A percentile compares a stretch with the other conserved stretches of the same genome.
Evolutionary conservation across 129 eudicot genomes (phyloP).

Genomic region (Helichrysum umbraculigerum): DNA sequence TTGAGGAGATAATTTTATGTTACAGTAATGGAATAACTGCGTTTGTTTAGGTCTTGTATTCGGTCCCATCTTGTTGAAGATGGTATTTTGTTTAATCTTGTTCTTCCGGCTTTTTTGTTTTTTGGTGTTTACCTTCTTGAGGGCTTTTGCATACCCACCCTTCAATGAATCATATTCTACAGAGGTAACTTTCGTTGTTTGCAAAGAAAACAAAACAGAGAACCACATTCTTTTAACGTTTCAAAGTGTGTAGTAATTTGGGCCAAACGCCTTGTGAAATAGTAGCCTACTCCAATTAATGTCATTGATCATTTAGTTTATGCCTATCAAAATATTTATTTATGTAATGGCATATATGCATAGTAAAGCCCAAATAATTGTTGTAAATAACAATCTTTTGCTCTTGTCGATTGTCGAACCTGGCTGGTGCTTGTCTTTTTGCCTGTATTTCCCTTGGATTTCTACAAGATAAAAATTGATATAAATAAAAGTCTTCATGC

Average conservation of each 20-base stretch:
- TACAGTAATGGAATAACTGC: constrained; percentile 16
- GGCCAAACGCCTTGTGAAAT: neutral
- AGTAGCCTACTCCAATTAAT: neutral
- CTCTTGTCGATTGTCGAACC: neutral
- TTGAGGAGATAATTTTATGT: constrained; percentile 3
- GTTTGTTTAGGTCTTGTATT: constrained; percentile 1
- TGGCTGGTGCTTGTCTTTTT: neutral
- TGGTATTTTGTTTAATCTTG: constrained; percentile 8
- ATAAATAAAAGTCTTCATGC: neutral
- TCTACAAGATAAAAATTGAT: neutral
- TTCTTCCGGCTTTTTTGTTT: neutral
- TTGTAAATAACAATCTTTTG: constrained; percentile 1
- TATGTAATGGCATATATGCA: neutral
- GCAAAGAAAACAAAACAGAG: neutral
- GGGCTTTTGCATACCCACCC: neutral
- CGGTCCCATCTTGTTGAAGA: constrained; percentile 16
- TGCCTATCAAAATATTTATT: neutral
- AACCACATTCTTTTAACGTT: neutral
- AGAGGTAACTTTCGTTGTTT: constrained; percentile 5
- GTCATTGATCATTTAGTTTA: too few species aligned
- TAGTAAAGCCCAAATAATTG: neutral
- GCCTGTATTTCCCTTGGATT: neutral
- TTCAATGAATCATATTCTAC: neutral
- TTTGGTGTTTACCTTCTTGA: neutral
- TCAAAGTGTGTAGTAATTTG: neutral